These are phyloP conservation scores for Rosa chinensis DNA, from an alignment of 306 rosid species.

Conservation along the genomic window DNA sequence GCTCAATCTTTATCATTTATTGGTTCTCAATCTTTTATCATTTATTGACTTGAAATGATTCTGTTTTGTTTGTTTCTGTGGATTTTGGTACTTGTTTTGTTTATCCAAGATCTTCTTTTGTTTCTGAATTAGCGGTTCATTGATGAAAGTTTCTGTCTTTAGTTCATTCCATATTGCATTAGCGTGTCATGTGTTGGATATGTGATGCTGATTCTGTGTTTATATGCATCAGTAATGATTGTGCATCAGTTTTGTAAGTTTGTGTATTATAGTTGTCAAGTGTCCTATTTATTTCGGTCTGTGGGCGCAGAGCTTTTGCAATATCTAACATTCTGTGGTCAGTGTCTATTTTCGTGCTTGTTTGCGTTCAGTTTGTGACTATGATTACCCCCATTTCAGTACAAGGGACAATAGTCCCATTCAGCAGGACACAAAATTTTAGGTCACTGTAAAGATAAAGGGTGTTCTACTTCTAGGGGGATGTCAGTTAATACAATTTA, in stretches of 20 bases:
- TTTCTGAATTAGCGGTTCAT: not conserved
- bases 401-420: not conserved
- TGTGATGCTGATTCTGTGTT: not conserved
- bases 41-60: not conserved
- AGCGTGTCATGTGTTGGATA: not conserved
- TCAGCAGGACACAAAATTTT: not conserved
- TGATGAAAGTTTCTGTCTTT: not conserved
- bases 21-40: not conserved
- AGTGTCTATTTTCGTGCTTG: not conserved
- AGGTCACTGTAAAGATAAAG: not conserved
- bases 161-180: not conserved
- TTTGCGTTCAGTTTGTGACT: not conserved
- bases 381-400: not conserved
- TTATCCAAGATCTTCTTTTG: conserved; percentile 1
- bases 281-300: not conserved
- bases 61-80: not conserved
- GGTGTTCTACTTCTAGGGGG: not conserved
- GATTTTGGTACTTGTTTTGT: not conserved
- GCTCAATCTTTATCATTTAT: not conserved
- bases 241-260: not conserved
- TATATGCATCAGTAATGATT: not conserved
- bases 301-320: not conserved
- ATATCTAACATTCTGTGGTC: no score
- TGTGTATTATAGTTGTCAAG: not conserved
- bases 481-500: not conserved